phyloP scores from a whole-genome alignment of 805 yeast species.

The Brettanomyces anomalus region DNA sequence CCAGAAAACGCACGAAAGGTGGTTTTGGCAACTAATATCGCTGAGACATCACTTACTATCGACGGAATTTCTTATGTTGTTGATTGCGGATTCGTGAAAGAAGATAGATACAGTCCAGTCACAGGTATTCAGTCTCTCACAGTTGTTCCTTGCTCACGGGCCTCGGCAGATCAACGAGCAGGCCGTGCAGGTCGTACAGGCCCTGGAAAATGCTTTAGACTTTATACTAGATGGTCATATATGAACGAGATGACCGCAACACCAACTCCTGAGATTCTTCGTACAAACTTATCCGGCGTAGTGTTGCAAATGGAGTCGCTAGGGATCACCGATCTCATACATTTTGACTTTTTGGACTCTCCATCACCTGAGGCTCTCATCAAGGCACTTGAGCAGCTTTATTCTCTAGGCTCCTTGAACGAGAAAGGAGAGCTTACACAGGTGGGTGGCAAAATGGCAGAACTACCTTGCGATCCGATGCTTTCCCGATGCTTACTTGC shows the following conservation, averaged over 20 bases:
- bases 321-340: constrained; percentile 74
- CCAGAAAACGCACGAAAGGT: constrained; percentile 75
- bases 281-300: constrained; percentile 73
- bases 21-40: constrained; percentile 91
- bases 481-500: constrained; percentile 66
- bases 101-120: constrained; percentile 93
- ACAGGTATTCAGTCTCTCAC: constrained; percentile 89
- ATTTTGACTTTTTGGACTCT: constrained; percentile 86
- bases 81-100: constrained; percentile 95
- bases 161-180: constrained; percentile 96
- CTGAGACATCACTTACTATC: constrained; percentile 95
- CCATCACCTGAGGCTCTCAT: constrained; percentile 71
- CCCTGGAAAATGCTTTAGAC: constrained; percentile 91
- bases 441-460: constrained; percentile 79
- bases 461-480: constrained; percentile 88
- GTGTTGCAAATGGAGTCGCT: constrained; percentile 69
- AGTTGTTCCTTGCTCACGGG: constrained; percentile 94
- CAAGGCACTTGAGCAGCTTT: constrained; percentile 72
- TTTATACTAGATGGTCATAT: constrained; percentile 79
- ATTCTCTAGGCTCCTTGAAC: constrained; percentile 79
- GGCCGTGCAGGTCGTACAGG: constrained; percentile 99
- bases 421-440: constrained; percentile 70
- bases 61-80: constrained; percentile 97
- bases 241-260: constrained; percentile 66
- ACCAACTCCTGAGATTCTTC: constrained; percentile 86